Base-by-base conservation (phyloP, 2,329 filamentous ascomycete genomes). In the Aspergillus caelatus region DNA sequence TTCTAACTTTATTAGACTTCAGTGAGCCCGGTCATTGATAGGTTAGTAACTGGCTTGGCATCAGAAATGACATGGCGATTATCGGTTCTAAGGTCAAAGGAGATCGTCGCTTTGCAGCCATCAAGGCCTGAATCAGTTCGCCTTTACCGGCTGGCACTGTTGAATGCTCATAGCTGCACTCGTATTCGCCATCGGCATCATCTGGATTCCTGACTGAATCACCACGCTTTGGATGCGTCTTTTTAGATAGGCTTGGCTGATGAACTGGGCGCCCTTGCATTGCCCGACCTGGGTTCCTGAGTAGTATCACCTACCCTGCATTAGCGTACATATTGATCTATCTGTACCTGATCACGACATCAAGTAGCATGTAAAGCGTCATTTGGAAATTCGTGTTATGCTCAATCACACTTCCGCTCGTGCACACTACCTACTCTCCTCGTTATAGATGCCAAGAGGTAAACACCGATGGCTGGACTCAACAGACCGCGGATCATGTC, bases 301-400 rank as follows among this genome's bases (percentile, higher is more conserved):
- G 21, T 28, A 23, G 23, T 26, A 3, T 14, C n/a, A 23, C 9
- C 12, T 4, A 16, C 23, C 46, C 14, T 50, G 23, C 23, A 16
- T 50, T 1, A 9, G 9, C 23, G 9, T 50, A 23, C 46, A 50
- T 50, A 4, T 19, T 28, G 14, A 28, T 12, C 7, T 1, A 28
- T 14, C 46, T 26, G 46, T 50, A 50, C 46, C 46, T 50, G 46
- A 50, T 50, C 46, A 50, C 46, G 46, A 50, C 46, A 50, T 50
- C 46, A 16, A 12, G 3, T 19, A 50, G 46, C 12, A 50, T 19
- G 23, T 2, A 28, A 16, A 28, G 21, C 23, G 12, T 8, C 14
- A 50, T 26, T 14, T 28, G 12, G 28, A 19, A 50, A 7, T 28
- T 7, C 12, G 1, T 8, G 6, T 19, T 16, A 16, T 28, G 23